Evolutionary conservation across 495 filamentous ascomycete genomes (phyloP).

Genomic region (Elaphomyces granulatus): DNA sequence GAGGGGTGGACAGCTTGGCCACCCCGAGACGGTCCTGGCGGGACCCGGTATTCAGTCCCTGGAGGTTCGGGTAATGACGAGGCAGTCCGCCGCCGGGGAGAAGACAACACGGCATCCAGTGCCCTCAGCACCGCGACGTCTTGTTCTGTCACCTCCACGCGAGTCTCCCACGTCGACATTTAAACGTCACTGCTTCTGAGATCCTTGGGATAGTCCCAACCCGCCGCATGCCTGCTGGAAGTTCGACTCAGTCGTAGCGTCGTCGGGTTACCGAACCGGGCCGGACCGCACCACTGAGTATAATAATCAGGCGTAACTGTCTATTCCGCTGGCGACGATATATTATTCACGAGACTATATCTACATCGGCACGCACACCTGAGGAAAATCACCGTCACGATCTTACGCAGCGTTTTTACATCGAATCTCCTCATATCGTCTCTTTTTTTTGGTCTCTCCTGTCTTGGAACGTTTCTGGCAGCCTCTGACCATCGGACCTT

Average conservation of each 20-base stretch:
- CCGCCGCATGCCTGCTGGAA: no score
- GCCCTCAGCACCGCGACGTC: constrained; percentile 16
- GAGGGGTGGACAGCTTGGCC: no score
- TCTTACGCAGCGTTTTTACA: constrained; percentile 35
- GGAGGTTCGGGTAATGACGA: neutral
- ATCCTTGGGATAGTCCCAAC: no score
- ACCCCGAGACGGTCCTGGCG: no score
- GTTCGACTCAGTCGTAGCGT: no score
- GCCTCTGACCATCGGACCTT: no score
- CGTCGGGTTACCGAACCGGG: no score
- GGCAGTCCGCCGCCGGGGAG: constrained; percentile 4
- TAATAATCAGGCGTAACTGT: no score
- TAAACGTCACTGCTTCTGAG: constrained; percentile 20
- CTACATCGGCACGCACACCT: no score
- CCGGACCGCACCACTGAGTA: no score
- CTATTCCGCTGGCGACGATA: no score
- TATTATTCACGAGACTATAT: no score
- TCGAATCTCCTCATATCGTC: constrained; percentile 16
- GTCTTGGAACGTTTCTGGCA: constrained; percentile 15
- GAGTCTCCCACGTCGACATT: constrained; percentile 15
- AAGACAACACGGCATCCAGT: constrained; percentile 3
- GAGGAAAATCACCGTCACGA: constrained; percentile 27
- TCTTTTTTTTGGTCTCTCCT: constrained; percentile 26
- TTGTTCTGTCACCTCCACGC: constrained; percentile 27
- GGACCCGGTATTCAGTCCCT: neutral